phyloP scores from a whole-genome alignment of 2,329 filamentous ascomycete genomes.

The Tolypocladium ophioglossoides region DNA sequence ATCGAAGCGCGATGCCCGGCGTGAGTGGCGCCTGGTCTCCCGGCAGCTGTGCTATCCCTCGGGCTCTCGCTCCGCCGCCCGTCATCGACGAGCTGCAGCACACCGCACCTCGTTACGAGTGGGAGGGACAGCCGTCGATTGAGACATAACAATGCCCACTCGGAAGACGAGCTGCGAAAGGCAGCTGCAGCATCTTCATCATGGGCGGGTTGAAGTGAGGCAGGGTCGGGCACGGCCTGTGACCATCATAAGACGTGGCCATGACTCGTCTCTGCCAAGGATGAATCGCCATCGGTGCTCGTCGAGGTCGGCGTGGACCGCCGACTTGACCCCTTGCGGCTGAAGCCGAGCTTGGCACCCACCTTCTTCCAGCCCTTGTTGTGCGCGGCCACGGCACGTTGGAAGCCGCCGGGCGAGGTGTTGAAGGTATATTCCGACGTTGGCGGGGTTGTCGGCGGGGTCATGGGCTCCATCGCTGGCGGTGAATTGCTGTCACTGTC shows the following conservation, averaged over 20 bases:
- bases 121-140: conserved; percentile 9
- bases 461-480: conserved; percentile 53
- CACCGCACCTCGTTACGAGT: too few relatives aligned
- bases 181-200: not conserved
- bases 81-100: too few relatives aligned
- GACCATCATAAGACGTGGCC: conserved; percentile 41
- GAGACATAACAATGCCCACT: conserved; percentile 33
- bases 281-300: conserved; percentile 23
- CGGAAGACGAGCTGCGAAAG: conserved; percentile 1
- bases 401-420: conserved; percentile 40
- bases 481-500: conserved; percentile 54
- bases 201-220: not conserved
- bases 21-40: too few relatives aligned
- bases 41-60: conserved; percentile 32
- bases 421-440: conserved; percentile 45
- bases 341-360: conserved; percentile 48
- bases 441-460: conserved; percentile 64
- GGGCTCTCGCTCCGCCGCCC: too few relatives aligned
- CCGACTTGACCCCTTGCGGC: conserved; percentile 38
- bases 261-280: conserved; percentile 22
- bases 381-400: conserved; percentile 42
- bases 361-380: conserved; percentile 56
- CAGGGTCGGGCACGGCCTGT: conserved; percentile 39
- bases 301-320: conserved; percentile 34
- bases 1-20: too few relatives aligned